A percentile compares a stretch with the other conserved stretches of the same genome.
phyloP scores from a whole-genome alignment of 805 yeast genomes.

The Hanseniaspora guilliermondii region DNA sequence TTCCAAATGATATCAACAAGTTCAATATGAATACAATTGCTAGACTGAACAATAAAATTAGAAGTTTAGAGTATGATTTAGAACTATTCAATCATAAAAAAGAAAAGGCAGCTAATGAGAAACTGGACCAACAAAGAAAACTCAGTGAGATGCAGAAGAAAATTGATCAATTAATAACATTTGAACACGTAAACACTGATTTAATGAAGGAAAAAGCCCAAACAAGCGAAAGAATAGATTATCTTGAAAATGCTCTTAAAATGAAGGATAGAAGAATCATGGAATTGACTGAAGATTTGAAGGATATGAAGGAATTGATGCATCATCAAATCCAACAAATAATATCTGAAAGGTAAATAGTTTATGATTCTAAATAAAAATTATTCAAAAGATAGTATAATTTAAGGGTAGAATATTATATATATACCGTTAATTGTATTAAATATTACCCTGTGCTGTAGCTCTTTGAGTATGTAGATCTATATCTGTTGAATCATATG shows the following conservation, averaged over 20 bases:
- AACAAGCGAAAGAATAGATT: constrained; percentile 36
- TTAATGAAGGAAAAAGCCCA: constrained; percentile 28
- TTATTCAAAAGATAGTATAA: no score
- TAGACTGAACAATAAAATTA: constrained; percentile 61
- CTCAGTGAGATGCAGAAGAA: constrained; percentile 47
- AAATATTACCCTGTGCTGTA: constrained; percentile 51
- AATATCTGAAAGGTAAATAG: constrained; percentile 42
- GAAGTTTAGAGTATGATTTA: constrained; percentile 71
- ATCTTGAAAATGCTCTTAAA: constrained; percentile 58
- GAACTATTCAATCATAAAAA: constrained; percentile 53
- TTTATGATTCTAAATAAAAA: no score
- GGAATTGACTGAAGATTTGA: constrained; percentile 78
- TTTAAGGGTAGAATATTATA: constrained; percentile 7
- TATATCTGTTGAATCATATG: constrained; percentile 79
- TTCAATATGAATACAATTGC: constrained; percentile 45
- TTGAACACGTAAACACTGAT: constrained; percentile 27
- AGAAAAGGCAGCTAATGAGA: constrained; percentile 39
- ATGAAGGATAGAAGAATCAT: constrained; percentile 78
- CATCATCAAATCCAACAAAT: constrained; percentile 77
- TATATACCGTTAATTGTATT: background rate
- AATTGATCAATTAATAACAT: constrained; percentile 33
- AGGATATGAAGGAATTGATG: constrained; percentile 75
- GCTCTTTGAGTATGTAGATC: constrained; percentile 63
- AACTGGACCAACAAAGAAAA: constrained; percentile 57
- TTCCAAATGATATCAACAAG: background rate